Evolutionary conservation across 768 basidiomycete species (phyloP), one percentile per base, ranked within the genome.

Genomic region (Calocybe indica): DNA sequence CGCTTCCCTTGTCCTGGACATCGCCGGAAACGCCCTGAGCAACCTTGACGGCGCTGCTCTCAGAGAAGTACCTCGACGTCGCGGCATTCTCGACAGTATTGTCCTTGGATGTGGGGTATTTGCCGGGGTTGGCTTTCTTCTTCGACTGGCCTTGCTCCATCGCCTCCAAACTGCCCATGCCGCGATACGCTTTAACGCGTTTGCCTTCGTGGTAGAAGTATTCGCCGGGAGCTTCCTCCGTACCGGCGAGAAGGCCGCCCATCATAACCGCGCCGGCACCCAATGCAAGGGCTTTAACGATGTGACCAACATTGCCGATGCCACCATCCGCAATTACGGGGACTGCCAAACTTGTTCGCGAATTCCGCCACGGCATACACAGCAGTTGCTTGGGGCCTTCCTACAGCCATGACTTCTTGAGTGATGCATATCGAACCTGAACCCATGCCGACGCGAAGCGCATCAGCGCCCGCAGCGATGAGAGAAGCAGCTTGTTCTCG

Each of bases 191-290:
- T 78, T 99, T 99, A 63, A 98, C 92, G 41, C 96, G 86, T 74
- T 96, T 96, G 53, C 96, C 96, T 54, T 97, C 94, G 61, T 98
- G 94, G 70, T 95, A 99, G 66, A 96, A 98, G 74, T 96, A 99
- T 71, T 98, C 93, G 57, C 96, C 96, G 0, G 96, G 96, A 0
- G 93, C 92, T 66, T 99, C 95, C 52, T 91, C 85, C 33, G 96
- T 98, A 30, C 95, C 95, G 2, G 96, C 96, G 28, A 99, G 75
- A 41, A 98, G 68, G 7, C 92, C 86, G 39, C 96, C 96, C 96
- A 99, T 97, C 96, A 98, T 98, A 45, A 98, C 93, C 3, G 92
- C 94, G 15, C 86, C 84, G 3, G 95, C 96, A 44, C 96, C 96
- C 10, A 98, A 79, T 1, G 93, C 74, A 40, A 98, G 73, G 3